A percentile compares a stretch with the other conserved stretches of the same genome.
Evolutionary conservation across 2,329 filamentous ascomycete genomes (phyloP).

Genomic region (Capronia americana): DNA sequence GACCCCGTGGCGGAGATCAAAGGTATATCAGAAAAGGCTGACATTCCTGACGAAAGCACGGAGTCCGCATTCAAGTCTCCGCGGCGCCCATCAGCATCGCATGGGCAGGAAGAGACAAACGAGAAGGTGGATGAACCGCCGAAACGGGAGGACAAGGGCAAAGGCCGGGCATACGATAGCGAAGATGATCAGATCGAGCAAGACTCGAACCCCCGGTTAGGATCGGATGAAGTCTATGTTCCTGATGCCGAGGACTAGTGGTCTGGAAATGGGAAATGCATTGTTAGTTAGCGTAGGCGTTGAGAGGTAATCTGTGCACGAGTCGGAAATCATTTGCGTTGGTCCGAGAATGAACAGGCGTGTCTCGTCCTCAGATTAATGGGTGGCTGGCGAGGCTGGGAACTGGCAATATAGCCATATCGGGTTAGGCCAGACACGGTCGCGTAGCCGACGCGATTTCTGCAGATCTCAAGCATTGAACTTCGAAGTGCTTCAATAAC

Average conservation of each 20-base stretch:
- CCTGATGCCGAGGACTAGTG: conserved; percentile 30
- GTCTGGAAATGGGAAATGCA: conserved; percentile 22
- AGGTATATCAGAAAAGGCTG: conserved; percentile 63
- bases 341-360: neutral
- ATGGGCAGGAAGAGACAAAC: conserved; percentile 14
- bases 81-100: neutral
- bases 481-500: neutral
- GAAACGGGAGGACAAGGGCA: conserved; percentile 30
- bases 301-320: conserved; percentile 15
- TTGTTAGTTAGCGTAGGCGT: conserved; percentile 36
- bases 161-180: conserved; percentile 28
- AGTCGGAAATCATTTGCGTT: conserved; percentile 7
- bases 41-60: conserved; percentile 43
- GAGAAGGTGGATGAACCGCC: conserved; percentile 22
- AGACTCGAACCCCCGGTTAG: conserved; percentile 24
- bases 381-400: conserved; percentile 31
- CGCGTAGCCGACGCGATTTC: conserved; percentile 17
- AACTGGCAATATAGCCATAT: conserved; percentile 34
- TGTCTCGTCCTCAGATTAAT: neutral
- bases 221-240: conserved; percentile 31
- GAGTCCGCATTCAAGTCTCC: conserved; percentile 11
- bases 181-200: conserved; percentile 35
- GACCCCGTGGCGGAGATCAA: conserved; percentile 58
- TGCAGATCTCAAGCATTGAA: conserved; percentile 8
- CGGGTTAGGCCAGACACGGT: conserved; percentile 12